phyloP scores from a whole-genome alignment of 345 rosid species.

The Noccaea caerulescens region DNA sequence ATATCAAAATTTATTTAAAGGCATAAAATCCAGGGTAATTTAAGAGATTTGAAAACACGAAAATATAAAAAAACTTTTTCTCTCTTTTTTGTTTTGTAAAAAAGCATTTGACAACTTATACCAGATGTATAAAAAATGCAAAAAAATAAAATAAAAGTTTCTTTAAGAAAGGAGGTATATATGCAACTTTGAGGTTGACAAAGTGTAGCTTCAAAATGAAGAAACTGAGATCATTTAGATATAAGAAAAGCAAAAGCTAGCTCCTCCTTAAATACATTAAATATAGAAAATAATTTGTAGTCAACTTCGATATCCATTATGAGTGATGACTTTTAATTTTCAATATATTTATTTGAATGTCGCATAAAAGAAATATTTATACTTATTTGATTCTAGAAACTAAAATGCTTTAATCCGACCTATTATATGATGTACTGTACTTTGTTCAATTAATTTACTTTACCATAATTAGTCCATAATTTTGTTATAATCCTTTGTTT shows the following conservation, averaged over 20 bases:
- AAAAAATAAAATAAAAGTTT: conserved; percentile 20
- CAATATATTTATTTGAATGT: conserved; percentile 1
- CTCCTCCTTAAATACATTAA: conserved; percentile 33
- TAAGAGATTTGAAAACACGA: conserved; percentile 24
- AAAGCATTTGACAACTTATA: conserved; percentile 38
- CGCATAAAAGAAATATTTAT: background rate
- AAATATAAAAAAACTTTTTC: background rate
- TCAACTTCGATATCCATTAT: conserved; percentile 41
- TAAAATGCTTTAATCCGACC: conserved; percentile 8
- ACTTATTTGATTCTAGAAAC: conserved; percentile 33
- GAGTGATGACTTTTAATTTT: conserved; percentile 42
- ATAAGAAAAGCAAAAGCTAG: conserved; percentile 44
- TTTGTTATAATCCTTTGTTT: background rate
- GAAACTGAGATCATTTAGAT: conserved; percentile 44
- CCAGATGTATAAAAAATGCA: background rate
- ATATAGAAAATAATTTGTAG: conserved; percentile 35
- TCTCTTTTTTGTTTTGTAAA: background rate
- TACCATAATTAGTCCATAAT: background rate
- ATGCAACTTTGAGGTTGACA: conserved; percentile 47
- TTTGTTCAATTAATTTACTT: background rate
- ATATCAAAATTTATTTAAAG: background rate
- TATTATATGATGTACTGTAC: background rate
- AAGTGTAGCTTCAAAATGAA: conserved; percentile 48
- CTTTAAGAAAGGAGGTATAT: conserved; percentile 37
- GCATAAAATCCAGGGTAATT: conserved; percentile 1